Conservation (phyloP, 2,329 filamentous ascomycete genomes). For the Exophiala bonariae region DNA sequence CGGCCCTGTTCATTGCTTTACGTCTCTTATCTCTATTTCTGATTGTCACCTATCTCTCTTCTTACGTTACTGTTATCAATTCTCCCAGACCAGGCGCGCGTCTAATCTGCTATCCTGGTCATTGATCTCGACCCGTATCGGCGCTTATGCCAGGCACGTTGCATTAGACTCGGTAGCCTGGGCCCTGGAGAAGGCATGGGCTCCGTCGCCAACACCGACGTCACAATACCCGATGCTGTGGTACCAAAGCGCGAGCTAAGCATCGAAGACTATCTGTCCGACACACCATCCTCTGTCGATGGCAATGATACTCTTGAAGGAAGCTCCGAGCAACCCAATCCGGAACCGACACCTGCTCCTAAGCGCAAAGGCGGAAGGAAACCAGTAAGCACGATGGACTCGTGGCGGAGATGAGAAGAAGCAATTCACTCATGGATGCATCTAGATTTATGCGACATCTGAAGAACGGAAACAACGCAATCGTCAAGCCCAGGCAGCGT, state of each 20-base stretch:
- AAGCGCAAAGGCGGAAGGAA: conserved; percentile 98
- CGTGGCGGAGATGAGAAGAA: not conserved
- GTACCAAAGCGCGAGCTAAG: conserved; percentile 44
- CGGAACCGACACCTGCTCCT: conserved; percentile 56
- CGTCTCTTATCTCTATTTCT: conserved; percentile 30
- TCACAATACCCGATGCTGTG: conserved; percentile 42
- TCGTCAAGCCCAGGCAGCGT: conserved; percentile 93
- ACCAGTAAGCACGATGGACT: conserved; percentile 66
- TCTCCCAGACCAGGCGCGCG: conserved; percentile 12
- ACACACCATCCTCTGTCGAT: conserved; percentile 48
- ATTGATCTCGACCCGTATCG: conserved; percentile 9
- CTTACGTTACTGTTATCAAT: conserved; percentile 26
- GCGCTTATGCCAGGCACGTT: conserved; percentile 30
- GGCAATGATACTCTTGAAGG: conserved; percentile 38
- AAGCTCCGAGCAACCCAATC: conserved; percentile 22
- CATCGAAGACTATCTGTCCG: conserved; percentile 44
- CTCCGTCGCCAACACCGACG: conserved; percentile 43
- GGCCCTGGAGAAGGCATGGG: conserved; percentile 41
- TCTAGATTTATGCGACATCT: conserved; percentile 94
- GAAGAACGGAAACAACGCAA: conserved; percentile 98
- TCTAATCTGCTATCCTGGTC: conserved; percentile 20
- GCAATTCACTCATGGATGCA: conserved; percentile 4
- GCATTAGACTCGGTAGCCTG: conserved; percentile 27
- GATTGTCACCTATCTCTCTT: conserved; percentile 28
- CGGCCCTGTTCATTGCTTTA: conserved; percentile 25